These are phyloP conservation scores for Chaetomiaceae sp. DNA, from an alignment of 2,329 filamentous ascomycete genomes.

Conservation along the genomic window DNA sequence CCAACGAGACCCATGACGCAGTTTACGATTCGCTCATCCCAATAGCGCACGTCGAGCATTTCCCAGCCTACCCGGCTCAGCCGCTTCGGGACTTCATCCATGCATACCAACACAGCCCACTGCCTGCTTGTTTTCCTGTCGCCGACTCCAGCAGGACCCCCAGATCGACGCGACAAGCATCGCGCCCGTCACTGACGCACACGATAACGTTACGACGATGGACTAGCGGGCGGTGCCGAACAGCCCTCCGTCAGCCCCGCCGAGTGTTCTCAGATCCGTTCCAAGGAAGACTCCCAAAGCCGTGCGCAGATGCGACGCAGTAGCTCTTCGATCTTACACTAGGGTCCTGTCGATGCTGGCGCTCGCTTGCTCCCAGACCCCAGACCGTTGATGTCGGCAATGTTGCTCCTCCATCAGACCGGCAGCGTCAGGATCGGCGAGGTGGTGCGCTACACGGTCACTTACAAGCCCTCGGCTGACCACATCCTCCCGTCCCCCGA, in stretches of 20 bases:
- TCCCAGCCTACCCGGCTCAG: too few relatives aligned
- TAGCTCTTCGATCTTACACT: too few relatives aligned
- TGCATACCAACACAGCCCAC: not conserved
- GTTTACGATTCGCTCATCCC: too few relatives aligned
- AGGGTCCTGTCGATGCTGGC: not conserved
- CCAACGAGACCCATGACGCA: too few relatives aligned
- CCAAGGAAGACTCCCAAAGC: not conserved
- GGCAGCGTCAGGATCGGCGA: conserved; percentile 93
- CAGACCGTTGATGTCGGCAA: conserved; percentile 37
- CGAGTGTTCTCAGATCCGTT: not conserved
- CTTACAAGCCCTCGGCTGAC: conserved; percentile 83
- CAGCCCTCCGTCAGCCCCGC: conserved; percentile 2
- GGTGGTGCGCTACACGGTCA: conserved; percentile 84
- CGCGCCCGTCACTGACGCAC: not conserved
- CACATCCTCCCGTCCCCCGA: conserved; percentile 82
- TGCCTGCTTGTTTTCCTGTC: too few relatives aligned
- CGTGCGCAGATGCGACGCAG: too few relatives aligned
- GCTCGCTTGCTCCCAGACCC: too few relatives aligned
- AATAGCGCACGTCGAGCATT: too few relatives aligned
- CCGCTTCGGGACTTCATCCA: too few relatives aligned
- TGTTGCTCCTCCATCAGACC: conserved; percentile 87
- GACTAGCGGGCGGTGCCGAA: not conserved
- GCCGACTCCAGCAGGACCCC: not conserved
- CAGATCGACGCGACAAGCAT: not conserved
- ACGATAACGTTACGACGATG: too few relatives aligned